phyloP scores from a whole-genome alignment of 202 grass and related monocot genomes.

The Bolboschoenoplectus hybrid region DNA sequence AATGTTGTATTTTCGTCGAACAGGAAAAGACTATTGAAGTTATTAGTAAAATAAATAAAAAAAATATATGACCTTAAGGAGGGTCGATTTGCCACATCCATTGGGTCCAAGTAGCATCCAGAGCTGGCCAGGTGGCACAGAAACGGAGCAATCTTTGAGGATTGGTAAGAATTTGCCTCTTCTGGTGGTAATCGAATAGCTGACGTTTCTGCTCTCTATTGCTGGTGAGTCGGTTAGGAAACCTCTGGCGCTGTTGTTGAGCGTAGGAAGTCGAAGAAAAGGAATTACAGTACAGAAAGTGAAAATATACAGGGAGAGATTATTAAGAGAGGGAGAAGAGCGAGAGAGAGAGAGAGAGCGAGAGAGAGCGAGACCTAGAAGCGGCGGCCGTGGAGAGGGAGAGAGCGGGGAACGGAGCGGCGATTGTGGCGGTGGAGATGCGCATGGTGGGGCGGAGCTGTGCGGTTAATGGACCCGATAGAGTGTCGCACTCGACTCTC shows the following conservation, averaged over 20 bases:
- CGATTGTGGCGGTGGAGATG: conserved; percentile 16
- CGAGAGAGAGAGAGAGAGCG: background rate
- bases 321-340: background rate
- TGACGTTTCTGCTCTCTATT: conserved; percentile 65
- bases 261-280: background rate
- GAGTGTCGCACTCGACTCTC: background rate
- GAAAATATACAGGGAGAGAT: background rate
- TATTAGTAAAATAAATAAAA: background rate
- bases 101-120: conserved; percentile 99
- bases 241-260: conserved; percentile 25
- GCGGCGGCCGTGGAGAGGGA: background rate
- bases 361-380: conserved; percentile 15
- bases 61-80: conserved; percentile 61
- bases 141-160: conserved; percentile 74
- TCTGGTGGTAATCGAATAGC: conserved; percentile 63
- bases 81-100: conserved; percentile 92
- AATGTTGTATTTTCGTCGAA: background rate
- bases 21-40: background rate
- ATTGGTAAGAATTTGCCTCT: conserved; percentile 56
- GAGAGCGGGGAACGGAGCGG: background rate
- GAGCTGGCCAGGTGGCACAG: conserved; percentile 65
- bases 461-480: background rate
- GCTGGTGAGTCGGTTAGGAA: conserved; percentile 30
- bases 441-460: background rate
- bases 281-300: background rate